Evolutionary conservation across 2,329 filamentous ascomycete species (phyloP).

Genomic region (Calonectria ilicicola): DNA sequence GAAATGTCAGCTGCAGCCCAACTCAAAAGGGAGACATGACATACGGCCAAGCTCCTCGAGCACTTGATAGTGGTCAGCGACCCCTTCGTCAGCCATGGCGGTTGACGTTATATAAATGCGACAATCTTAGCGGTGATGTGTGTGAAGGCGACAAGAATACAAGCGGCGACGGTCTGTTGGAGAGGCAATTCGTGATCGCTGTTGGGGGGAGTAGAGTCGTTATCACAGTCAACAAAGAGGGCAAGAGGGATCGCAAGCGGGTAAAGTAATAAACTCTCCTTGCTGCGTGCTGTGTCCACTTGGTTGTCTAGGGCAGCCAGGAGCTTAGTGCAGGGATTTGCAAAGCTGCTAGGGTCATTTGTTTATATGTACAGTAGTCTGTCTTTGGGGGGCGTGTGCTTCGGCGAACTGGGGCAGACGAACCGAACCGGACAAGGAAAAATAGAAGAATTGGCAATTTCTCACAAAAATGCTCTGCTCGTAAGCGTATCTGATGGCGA

Average conservation of each 20-base stretch:
- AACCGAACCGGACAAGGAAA: background rate
- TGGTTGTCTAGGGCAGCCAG: slow-evolving; percentile 48
- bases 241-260: background rate
- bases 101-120: slow-evolving; percentile 42
- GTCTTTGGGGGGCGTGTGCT: slow-evolving; percentile 30
- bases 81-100: slow-evolving; percentile 70
- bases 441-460: background rate
- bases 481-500: background rate
- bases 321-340: slow-evolving; percentile 5
- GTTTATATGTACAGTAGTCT: no score
- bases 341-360: slow-evolving; percentile 8
- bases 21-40: slow-evolving; percentile 50
- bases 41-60: slow-evolving; percentile 95
- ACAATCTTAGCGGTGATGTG: no score
- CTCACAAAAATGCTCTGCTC: background rate
- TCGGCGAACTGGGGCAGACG: background rate
- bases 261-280: slow-evolving; percentile 23
- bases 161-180: slow-evolving; percentile 15
- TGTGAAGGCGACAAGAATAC: slow-evolving; percentile 9
- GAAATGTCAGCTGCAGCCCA: slow-evolving; percentile 20
- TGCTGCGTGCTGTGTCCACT: slow-evolving; percentile 28
- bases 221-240: background rate
- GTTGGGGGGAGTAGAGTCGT: background rate
- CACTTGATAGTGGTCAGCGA: slow-evolving; percentile 92
- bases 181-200: background rate